These are phyloP conservation scores for Mitragyna speciosa DNA, from an alignment of 257 asterid genomes.

Conservation along the genomic window DNA sequence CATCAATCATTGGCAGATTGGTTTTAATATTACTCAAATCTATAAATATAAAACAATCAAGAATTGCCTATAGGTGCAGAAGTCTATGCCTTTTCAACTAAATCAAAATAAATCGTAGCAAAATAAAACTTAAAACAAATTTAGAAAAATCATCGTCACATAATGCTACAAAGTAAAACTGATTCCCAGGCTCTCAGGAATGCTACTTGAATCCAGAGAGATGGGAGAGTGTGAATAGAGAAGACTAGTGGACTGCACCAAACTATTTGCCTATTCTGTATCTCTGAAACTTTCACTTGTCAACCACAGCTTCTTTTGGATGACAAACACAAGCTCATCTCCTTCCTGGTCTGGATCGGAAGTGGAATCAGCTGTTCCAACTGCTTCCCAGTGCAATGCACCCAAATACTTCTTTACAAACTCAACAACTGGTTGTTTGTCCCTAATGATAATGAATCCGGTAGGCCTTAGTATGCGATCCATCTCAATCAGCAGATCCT, in stretches of 20 bases:
- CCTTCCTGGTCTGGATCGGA: constrained; percentile 57
- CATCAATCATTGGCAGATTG: constrained; percentile 17
- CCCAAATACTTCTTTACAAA: constrained; percentile 72
- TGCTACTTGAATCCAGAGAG: constrained; percentile 46
- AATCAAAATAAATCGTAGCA: constrained; percentile 24
- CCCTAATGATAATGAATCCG: constrained; percentile 73
- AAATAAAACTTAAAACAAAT: constrained; percentile 2
- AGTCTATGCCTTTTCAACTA: constrained; percentile 36
- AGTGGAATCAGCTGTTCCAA: constrained; percentile 51
- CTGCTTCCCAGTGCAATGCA: constrained; percentile 90
- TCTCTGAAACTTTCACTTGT: constrained; percentile 83
- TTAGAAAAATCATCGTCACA: constrained; percentile 26
- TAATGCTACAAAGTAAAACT: constrained; percentile 40
- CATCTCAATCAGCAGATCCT: constrained; percentile 85
- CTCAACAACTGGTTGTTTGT: constrained; percentile 68
- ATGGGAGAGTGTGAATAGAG: constrained; percentile 28
- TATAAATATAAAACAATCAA: constrained; percentile 34
- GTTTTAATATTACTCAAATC: constrained; percentile 26
- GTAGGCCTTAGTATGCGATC: constrained; percentile 94
- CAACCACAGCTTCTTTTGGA: constrained; percentile 87
- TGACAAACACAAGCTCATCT: constrained; percentile 57
- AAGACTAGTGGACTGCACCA: no score
- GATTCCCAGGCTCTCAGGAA: constrained; percentile 24
- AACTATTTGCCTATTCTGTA: constrained; percentile 46
- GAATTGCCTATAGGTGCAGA: constrained; percentile 48